phyloP scores from a whole-genome alignment of 768 basidiomycete species.

The Hebeloma cylindrosporum region DNA sequence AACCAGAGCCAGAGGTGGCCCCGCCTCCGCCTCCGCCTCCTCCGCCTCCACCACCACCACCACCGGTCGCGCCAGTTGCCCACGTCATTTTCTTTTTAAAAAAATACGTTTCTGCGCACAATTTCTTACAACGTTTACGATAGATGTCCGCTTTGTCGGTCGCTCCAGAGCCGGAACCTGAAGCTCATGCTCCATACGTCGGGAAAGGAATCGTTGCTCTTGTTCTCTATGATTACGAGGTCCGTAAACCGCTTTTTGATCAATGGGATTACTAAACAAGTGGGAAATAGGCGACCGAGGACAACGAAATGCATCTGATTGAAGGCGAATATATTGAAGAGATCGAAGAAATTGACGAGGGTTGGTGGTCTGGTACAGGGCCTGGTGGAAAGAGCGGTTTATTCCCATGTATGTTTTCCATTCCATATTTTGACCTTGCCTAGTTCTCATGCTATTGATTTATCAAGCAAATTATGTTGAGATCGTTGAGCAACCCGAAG shows the following conservation, averaged over 20 bases:
- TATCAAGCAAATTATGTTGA: constrained; percentile 83
- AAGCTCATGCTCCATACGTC: constrained; percentile 33
- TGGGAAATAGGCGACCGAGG: constrained; percentile 64
- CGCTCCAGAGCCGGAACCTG: constrained; percentile 19
- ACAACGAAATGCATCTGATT: constrained; percentile 77
- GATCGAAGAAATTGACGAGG: constrained; percentile 82
- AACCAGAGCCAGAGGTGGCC: constrained; percentile 24
- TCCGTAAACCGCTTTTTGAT: constrained; percentile 11
- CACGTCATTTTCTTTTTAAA: constrained; percentile 26
- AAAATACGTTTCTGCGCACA: neutral
- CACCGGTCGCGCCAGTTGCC: constrained; percentile 44
- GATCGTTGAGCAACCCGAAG: constrained; percentile 52
- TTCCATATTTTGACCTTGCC: neutral
- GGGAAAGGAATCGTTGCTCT: constrained; percentile 63
- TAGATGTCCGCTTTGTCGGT: constrained; percentile 34
- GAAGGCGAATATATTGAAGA: constrained; percentile 84
- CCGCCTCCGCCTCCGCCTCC: constrained; percentile 43
- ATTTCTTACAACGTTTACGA: neutral
- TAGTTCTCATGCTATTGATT: neutral
- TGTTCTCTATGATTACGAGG: constrained; percentile 83
- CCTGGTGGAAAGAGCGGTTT: constrained; percentile 72
- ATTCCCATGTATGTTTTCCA: constrained; percentile 75
- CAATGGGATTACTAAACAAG: neutral
- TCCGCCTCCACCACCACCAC: constrained; percentile 53
- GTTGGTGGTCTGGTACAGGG: constrained; percentile 89